phyloP scores from a whole-genome alignment of 768 basidiomycete species.

The Tylopilus subfusipes region DNA sequence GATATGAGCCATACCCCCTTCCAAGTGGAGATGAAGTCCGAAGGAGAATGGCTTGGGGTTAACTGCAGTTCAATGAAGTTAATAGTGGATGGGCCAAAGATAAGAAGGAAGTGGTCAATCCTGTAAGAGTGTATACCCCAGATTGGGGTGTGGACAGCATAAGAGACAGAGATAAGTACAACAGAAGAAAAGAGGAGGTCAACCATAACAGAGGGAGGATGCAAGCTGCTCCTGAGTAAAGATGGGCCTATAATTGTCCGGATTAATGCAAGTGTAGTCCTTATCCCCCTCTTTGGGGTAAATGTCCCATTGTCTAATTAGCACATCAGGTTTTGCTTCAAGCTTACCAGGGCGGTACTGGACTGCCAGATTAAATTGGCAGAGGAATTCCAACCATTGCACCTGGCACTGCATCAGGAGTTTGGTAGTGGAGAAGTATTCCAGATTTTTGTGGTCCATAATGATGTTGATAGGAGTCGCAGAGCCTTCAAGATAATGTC shows the following conservation, averaged over 20 bases:
- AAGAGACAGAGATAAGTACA: no score
- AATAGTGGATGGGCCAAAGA: no score
- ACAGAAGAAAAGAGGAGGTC: no score
- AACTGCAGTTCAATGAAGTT: no score
- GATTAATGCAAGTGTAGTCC: neutral
- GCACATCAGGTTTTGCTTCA: neutral
- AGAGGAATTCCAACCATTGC: neutral
- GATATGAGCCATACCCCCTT: no score
- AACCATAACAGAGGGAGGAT: no score
- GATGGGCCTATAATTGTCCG: neutral
- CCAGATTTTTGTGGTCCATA: neutral
- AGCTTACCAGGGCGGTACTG: neutral
- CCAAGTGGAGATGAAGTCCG: no score
- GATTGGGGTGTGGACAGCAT: no score
- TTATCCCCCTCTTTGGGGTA: neutral
- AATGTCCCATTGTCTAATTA: neutral
- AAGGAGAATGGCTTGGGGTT: no score
- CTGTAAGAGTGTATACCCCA: no score
- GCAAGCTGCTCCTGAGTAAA: neutral
- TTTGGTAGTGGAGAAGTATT: neutral
- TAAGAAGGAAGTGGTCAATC: no score
- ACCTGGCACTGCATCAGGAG: neutral
- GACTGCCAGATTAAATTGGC: neutral
- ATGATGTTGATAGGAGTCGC: neutral
- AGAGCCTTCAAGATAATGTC: neutral